Base-by-base conservation (phyloP, 257 asterid genomes). In the Solanum medicagineum region DNA sequence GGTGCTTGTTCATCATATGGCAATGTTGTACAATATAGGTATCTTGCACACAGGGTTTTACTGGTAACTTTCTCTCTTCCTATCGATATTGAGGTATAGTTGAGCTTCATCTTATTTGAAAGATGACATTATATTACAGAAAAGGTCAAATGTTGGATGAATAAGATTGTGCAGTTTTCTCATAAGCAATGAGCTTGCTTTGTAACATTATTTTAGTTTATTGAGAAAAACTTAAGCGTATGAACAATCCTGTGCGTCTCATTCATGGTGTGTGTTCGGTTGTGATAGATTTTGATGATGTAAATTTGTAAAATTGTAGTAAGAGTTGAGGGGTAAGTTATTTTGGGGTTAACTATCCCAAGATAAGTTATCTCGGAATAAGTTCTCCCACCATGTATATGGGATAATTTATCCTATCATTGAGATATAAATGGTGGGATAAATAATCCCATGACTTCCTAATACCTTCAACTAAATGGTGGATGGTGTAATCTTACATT, bases 1-100 rank as follows among this genome's bases (percentile, higher is more conserved):
- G 53, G 49, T 75, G 82, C 87, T 53, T 69, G 55, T 24, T 60
- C 60, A 32, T 29, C 53, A 8, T 60, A 60, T 65, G 75, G 83
- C 29, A 56, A 65, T 87, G 89, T 87, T 88, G 89, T 88, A 90
- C 66, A 10, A 81, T 85, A 84, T 81, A 70, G 60, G 81, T 49
- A 17, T 40, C 24, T 83, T 42, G 22, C 82, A 49, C 82, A 49
- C 20, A 36, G 40, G 7, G 32, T 8, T 71, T 57, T 32, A 9
- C 47, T 51, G 14, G 57, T 22, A n/a, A 16, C 62, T 12, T n/a
- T n/a, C 14, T 49, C 26, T 40, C 62, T 75, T 83, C 29, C 44
- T 74, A 57, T 32, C 26, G 15, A 14, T 66, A 7, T 40, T 49
- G 16, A 40, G 81, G 36, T 56, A 7, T 36, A 56, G 32, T 81